These are phyloP conservation scores for Blumeria hordei DNA, from an alignment of 2,329 filamentous ascomycete species.

Conservation along the genomic window DNA sequence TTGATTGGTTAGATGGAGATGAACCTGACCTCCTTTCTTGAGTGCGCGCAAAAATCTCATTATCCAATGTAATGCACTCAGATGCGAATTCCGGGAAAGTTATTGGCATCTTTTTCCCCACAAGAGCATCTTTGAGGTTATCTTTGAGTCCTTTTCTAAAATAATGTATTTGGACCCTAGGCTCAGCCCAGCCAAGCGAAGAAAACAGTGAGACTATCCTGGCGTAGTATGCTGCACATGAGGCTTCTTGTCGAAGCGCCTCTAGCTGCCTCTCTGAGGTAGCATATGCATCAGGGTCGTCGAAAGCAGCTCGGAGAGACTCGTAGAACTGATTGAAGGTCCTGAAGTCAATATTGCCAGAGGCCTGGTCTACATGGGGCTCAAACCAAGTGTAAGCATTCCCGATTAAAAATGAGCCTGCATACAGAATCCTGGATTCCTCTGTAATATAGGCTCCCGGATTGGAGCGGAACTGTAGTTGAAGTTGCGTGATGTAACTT, in stretches of 20 bases:
- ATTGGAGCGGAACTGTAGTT: background rate
- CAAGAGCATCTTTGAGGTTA: no score
- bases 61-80: background rate
- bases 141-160: background rate
- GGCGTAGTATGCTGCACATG: background rate
- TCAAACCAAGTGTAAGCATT: background rate
- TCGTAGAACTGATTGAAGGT: background rate
- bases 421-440: background rate
- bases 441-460: background rate
- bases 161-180: background rate
- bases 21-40: background rate
- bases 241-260: background rate
- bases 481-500: background rate
- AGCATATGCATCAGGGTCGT: background rate
- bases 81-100: background rate
- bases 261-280: background rate
- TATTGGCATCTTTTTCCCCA: background rate
- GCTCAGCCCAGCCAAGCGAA: background rate
- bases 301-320: background rate
- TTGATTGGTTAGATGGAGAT: background rate
- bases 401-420: background rate
- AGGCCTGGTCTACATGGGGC: background rate
- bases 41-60: background rate
- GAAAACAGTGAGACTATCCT: background rate
- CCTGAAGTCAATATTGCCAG: background rate